Conservation (phyloP, 257 asterid species). For the Scutellaria baicalensis region DNA sequence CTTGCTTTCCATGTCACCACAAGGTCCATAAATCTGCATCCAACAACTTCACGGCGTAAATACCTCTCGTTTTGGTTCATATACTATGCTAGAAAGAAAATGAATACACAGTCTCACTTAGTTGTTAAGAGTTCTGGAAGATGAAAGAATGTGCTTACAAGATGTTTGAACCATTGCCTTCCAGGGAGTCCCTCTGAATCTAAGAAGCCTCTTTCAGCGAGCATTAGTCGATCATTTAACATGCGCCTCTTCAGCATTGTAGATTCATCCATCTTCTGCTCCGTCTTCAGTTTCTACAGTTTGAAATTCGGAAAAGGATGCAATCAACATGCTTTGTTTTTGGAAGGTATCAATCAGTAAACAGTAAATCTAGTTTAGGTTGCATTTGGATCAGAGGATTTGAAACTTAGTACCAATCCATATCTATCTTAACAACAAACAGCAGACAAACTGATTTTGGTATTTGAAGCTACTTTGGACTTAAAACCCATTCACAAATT, state of each 20-base stretch:
- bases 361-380: background rate
- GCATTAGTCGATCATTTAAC: slow-evolving; percentile 71
- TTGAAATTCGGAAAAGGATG: background rate
- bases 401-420: too few relatives aligned
- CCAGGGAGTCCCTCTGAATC: slow-evolving; percentile 68
- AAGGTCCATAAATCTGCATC: slow-evolving; percentile 87
- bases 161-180: slow-evolving; percentile 83
- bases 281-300: slow-evolving; percentile 44
- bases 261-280: slow-evolving; percentile 23
- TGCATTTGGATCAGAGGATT: too few relatives aligned
- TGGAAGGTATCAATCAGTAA: background rate
- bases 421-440: too few relatives aligned
- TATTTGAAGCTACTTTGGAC: too few relatives aligned
- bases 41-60: background rate
- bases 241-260: slow-evolving; percentile 42
- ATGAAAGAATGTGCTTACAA: slow-evolving; percentile 38
- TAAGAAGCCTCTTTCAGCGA: slow-evolving; percentile 84
- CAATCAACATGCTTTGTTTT: background rate
- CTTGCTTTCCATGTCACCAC: slow-evolving; percentile 31
- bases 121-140: too few relatives aligned
- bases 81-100: background rate
- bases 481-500: too few relatives aligned
- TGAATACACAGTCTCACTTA: background rate
- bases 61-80: background rate
- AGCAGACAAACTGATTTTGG: too few relatives aligned